Conservation (phyloP, 192 early-diverging fungal genomes). For the Coemansia reversa region DNA sequence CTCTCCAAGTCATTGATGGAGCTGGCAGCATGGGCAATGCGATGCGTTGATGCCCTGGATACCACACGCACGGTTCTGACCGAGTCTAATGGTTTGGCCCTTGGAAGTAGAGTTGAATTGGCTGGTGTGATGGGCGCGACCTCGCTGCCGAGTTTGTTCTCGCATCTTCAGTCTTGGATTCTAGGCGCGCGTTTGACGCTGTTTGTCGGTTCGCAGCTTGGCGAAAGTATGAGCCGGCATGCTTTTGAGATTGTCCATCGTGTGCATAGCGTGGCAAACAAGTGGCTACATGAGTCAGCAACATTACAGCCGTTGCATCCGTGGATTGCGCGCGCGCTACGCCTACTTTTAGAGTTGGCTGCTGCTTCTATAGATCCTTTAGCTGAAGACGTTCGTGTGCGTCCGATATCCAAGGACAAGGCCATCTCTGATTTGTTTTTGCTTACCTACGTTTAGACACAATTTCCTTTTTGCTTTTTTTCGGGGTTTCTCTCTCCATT, state of each 20-base stretch:
- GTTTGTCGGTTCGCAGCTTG: conserved; percentile 25
- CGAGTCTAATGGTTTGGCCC: conserved; percentile 9
- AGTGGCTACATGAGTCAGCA: conserved; percentile 15
- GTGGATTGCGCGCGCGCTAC: conserved; percentile 34
- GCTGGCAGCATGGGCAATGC: conserved; percentile 12
- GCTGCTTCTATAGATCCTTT: not conserved
- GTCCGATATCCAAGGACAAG: conserved; percentile 13
- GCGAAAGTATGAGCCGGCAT: not conserved
- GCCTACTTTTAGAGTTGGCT: conserved; percentile 11
- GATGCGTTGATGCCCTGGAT: conserved; percentile 38
- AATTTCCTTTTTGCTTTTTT: conserved; percentile 5
- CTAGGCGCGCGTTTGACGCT: conserved; percentile 42
- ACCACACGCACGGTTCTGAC: conserved; percentile 16
- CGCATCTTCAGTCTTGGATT: conserved; percentile 51
- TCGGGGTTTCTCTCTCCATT: no score
- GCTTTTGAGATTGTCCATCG: conserved; percentile 3
- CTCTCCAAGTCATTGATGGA: not conserved
- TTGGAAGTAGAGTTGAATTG: conserved; percentile 10
- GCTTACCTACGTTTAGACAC: conserved; percentile 22
- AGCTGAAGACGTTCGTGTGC: not conserved
- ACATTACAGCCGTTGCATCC: conserved; percentile 35
- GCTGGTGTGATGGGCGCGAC: conserved; percentile 27
- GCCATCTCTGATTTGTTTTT: conserved; percentile 35
- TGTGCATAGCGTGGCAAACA: conserved; percentile 9
- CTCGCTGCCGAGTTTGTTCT: conserved; percentile 28